Evolutionary conservation across 2,329 filamentous ascomycete species (phyloP).

Genomic region (Calonectria hawksworthii): DNA sequence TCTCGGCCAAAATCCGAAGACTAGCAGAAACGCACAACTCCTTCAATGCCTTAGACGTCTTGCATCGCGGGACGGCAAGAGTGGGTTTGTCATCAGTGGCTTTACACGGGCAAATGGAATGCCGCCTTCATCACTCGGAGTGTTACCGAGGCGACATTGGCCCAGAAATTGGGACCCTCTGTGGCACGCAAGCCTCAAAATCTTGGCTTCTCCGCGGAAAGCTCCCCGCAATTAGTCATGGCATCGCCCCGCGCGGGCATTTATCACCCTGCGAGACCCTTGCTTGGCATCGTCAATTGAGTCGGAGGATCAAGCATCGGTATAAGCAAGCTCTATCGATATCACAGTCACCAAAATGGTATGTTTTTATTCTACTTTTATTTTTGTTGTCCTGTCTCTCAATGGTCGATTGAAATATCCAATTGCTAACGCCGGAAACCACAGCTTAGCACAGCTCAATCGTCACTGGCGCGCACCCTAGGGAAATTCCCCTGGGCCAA

Average conservation of each 20-base stretch:
- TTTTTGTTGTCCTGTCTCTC: not conserved
- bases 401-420: not conserved
- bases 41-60: not conserved
- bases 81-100: not conserved
- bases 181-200: not conserved
- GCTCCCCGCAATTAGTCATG: not conserved
- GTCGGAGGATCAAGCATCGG: not conserved
- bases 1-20: not conserved
- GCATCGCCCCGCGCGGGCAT: not conserved
- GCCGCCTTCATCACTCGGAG: not conserved
- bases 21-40: not conserved
- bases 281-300: not conserved
- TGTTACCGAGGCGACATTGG: not conserved
- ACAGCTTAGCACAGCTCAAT: not conserved
- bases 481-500: conserved; percentile 51
- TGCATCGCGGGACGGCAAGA: not conserved
- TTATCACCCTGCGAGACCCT: not conserved
- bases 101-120: not conserved
- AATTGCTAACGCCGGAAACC: not conserved
- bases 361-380: not conserved
- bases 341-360: not conserved
- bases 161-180: not conserved
- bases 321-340: not conserved
- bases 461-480: not conserved
- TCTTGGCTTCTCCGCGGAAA: conserved; percentile 1